phyloP scores from a whole-genome alignment of 75 land plant species.

The Pseudotsuga menziesii region DNA sequence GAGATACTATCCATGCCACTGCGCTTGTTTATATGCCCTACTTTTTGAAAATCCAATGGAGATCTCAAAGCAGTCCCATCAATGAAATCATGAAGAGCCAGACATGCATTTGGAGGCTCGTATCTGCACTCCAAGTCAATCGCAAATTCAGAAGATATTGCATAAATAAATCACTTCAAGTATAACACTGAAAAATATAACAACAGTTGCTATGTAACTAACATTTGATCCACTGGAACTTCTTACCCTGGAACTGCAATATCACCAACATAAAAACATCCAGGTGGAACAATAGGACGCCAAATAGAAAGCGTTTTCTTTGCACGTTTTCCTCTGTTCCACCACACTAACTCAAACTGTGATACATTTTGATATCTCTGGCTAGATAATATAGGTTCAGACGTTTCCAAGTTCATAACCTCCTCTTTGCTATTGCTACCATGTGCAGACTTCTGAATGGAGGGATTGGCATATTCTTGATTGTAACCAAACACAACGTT shows the following conservation, averaged over 20 bases:
- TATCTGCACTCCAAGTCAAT: slow-evolving; percentile 48
- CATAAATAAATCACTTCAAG: not conserved
- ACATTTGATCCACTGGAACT: not conserved
- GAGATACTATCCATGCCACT: slow-evolving; percentile 51
- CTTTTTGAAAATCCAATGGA: slow-evolving; percentile 65
- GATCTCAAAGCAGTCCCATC: slow-evolving; percentile 45
- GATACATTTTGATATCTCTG: slow-evolving; percentile 59
- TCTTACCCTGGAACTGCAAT: slow-evolving; percentile 85
- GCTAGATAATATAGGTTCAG: slow-evolving; percentile 33
- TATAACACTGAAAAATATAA: not conserved
- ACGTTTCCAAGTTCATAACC: slow-evolving; percentile 16
- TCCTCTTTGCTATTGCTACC: slow-evolving; percentile 1
- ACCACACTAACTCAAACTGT: slow-evolving; percentile 81
- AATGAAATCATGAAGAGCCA: slow-evolving; percentile 56
- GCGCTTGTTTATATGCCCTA: slow-evolving; percentile 57
- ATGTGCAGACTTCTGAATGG: slow-evolving; percentile 7
- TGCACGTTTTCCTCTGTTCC: slow-evolving; percentile 62
- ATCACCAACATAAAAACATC: slow-evolving; percentile 85
- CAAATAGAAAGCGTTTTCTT: slow-evolving; percentile 76
- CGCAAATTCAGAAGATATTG: not conserved
- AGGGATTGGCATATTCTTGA: slow-evolving; percentile 12
- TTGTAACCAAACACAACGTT: slow-evolving; percentile 34
- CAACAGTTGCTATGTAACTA: not conserved
- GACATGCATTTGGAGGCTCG: slow-evolving; percentile 76
- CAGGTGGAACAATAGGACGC: slow-evolving; percentile 79